phyloP scores from a whole-genome alignment of 78 protist species.

The Dictyostelium purpureum region DNA sequence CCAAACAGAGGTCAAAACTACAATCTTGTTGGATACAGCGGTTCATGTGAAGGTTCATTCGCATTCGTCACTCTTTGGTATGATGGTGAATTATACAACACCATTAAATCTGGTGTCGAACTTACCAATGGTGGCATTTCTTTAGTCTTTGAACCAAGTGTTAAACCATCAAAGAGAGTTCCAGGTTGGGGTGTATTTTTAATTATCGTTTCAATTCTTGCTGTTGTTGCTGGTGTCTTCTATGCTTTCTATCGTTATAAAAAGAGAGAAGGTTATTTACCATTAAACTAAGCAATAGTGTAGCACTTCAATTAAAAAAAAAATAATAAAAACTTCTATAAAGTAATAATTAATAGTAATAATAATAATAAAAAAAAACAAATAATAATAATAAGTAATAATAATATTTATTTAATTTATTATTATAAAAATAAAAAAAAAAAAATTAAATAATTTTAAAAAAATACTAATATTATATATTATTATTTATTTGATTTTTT shows the following conservation, averaged over 20 bases:
- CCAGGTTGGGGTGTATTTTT: constrained; percentile 26
- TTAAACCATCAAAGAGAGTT: neutral
- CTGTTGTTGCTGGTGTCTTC: neutral
- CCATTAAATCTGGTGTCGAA: too few species aligned
- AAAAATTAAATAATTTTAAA: too few species aligned
- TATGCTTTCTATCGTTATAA: constrained; percentile 3
- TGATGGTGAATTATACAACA: neutral
- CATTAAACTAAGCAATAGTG: too few species aligned
- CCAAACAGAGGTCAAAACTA: neutral
- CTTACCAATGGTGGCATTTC: neutral
- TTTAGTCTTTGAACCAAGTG: neutral
- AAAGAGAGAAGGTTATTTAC: constrained; percentile 12
- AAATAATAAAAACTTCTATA: neutral
- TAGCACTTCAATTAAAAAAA: neutral
- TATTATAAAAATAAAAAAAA: too few species aligned
- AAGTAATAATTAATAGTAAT: neutral
- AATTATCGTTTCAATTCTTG: neutral
- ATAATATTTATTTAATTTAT: neutral
- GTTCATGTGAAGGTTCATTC: neutral
- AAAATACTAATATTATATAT: too few species aligned
- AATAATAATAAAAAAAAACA: neutral
- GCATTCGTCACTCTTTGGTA: neutral
- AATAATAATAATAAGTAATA: neutral
- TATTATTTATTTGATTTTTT: too few species aligned
- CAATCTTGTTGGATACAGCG: neutral